These are phyloP conservation scores for Blastocystis hominis DNA, from an alignment of 352 stramenopile genomes.

Conservation along the genomic window DNA sequence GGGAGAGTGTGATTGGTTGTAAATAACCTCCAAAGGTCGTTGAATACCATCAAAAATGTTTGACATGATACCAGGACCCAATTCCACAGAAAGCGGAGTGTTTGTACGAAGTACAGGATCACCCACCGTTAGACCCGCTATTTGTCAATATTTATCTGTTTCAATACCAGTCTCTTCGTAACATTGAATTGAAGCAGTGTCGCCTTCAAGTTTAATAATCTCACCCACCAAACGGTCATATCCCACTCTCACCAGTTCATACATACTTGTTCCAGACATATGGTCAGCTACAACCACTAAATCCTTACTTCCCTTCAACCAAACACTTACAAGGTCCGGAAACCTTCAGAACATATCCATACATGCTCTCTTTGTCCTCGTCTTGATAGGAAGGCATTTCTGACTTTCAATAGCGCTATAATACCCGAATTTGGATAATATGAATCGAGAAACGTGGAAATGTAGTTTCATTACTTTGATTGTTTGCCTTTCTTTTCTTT, in stretches of 20 bases:
- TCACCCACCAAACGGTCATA: constrained; percentile 97
- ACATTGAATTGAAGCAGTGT: constrained; percentile 92
- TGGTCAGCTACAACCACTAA: constrained; percentile 94
- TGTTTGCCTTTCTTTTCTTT: too few species aligned
- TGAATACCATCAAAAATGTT: constrained; percentile 99
- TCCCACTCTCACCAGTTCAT: constrained; percentile 86
- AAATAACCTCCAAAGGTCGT: constrained; percentile 91
- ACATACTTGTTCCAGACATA: constrained; percentile 96
- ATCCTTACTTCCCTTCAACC: neutral
- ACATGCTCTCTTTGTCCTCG: constrained; percentile 67
- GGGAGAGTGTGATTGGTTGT: constrained; percentile 71
- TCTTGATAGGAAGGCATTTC: neutral
- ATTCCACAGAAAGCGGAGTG: constrained; percentile 89
- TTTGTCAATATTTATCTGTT: constrained; percentile 51
- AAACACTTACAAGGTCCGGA: constrained; percentile 80
- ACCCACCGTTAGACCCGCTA: constrained; percentile 84
- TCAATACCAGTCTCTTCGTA: constrained; percentile 57
- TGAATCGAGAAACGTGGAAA: too few species aligned
- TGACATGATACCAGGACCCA: constrained; percentile 97
- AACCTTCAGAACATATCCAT: constrained; percentile 98
- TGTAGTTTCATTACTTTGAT: too few species aligned
- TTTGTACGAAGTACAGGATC: constrained; percentile 92
- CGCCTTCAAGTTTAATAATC: constrained; percentile 96
- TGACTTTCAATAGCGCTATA: too few species aligned
- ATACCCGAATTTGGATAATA: too few species aligned